Evolutionary conservation across 2,329 filamentous ascomycete genomes (phyloP), one percentile per base, ranked within the genome.

Genomic region (Hortaea sp.): DNA sequence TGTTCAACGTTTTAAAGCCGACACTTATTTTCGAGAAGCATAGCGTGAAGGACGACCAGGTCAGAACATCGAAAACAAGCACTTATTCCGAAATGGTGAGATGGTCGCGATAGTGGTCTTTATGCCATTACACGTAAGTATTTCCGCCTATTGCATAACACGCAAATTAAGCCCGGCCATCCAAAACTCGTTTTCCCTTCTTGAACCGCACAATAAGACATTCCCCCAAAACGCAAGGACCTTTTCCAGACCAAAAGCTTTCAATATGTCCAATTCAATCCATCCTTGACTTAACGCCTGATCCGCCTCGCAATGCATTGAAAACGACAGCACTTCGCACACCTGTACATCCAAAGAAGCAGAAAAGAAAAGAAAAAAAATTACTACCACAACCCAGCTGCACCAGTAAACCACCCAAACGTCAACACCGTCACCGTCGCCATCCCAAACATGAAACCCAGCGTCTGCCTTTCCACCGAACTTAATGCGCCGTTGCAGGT

Each of bases 401-500:
- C 65, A 49, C 65, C 63, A 35, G 66, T 67, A 54, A 75, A 74
- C 62, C 70, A 72, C 37, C 75, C 71, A 56, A 82, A 80, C 5
- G 76, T 79, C 31, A 74, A 61, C 29, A 81, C 57, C 5, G 78
- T 81, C 43, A 81, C 69, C 29, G 67, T 63, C 13, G 68, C 70
- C 64, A 79, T 80, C 49, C 73, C 69, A 49, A 79, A 54, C 47
- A 79, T 63, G 50, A 79, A 74, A 46, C 70, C 71, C 39, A 82
- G 57, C 0, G 76, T 76, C 57, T 78, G 70, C 42, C 68, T 70
- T 55, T 80, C 75, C 50, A 71, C 66, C 28, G 69, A 35, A 4
- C 73, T 75, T 13, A 78, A 58, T 6, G 75, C 77, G 29, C 63
- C 66, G 53, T 66, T 77, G 65, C 79, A 82, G 27, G 75, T 79